Percentiles rank a stretch among this genome's conserved stretches.
phyloP scores from a whole-genome alignment of 2,329 filamentous ascomycete genomes.

The Xylariomycetidae sp. region DNA sequence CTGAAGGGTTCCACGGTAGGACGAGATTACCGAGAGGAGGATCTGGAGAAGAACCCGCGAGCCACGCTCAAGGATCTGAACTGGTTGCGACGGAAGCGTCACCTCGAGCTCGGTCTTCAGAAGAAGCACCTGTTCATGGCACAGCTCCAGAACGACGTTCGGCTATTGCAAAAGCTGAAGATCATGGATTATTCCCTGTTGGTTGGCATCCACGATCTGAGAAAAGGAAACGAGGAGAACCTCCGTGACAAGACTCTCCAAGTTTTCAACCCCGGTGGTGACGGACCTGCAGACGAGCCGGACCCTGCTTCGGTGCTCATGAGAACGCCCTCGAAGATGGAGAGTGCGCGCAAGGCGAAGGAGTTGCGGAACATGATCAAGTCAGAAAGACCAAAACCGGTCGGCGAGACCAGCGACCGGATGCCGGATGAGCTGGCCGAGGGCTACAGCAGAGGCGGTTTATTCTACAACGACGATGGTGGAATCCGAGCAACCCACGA shows the following conservation, averaged over 20 bases:
- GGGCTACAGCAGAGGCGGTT: constrained; percentile 60
- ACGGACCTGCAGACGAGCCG: constrained; percentile 46
- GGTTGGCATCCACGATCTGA: constrained; percentile 86
- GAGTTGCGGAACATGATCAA: constrained; percentile 91
- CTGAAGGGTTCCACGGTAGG: constrained; percentile 95
- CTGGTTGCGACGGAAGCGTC: constrained; percentile 80
- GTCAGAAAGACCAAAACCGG: constrained; percentile 85
- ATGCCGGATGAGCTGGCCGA: constrained; percentile 88
- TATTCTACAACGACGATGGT: constrained; percentile 93
- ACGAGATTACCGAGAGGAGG: constrained; percentile 83
- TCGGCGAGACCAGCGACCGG: constrained; percentile 72
- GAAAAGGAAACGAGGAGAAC: constrained; percentile 91
- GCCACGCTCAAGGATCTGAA: constrained; percentile 96
- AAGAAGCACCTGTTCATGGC: constrained; percentile 86
- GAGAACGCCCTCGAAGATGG: constrained; percentile 87
- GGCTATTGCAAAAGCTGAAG: constrained; percentile 76
- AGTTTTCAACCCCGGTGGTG: constrained; percentile 86
- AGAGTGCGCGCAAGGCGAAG: constrained; percentile 83
- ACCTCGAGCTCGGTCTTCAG: constrained; percentile 79
- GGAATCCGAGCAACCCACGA: constrained; percentile 91
- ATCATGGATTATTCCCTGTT: constrained; percentile 99
- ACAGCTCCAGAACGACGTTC: constrained; percentile 83
- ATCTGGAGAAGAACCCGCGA: constrained; percentile 79
- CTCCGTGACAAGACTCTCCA: constrained; percentile 82
- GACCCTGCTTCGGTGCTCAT: constrained; percentile 61